Base-by-base conservation (phyloP, 176 grass and related monocot genomes). In the Oryza glaberrima region DNA sequence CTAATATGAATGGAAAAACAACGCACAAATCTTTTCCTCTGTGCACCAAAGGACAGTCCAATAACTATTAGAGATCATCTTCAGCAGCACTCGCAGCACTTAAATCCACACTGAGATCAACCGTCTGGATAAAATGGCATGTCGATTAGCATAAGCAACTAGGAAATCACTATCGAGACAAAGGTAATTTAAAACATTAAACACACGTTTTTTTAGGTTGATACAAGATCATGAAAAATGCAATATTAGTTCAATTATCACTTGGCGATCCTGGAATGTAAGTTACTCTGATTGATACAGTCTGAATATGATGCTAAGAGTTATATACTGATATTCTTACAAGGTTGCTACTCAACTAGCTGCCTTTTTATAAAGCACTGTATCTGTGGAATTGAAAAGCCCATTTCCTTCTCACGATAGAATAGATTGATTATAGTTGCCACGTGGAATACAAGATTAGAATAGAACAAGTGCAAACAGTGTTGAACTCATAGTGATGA, bases 51-150 rank as follows among this genome's bases (percentile, higher is more conserved):
- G 34, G 85, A 26, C 35, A 77, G 36, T 67, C 65, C 19, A 6
- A 48, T 32, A 56, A 67, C 12, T 67, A 82, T 79, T 69, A 93
- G 16, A 84, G 46, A 88, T 88, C 93, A 77, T 97, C 92, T 80
- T 97, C 92, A 1, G 86, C 52, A 56, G 92, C 95, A 90, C 92
- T 94, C 12, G 95, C 95, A 72, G 95, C 92, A 6, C 90, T 97
- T 69, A 97, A 84, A 92, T 97, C 95, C 72, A 97, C 92, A 11
- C 86, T 91, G 13, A 97, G 92, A 84, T 97, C 92, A 63, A 94
- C 74, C 36, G 12, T 81, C 95, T 94, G 60, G 6, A 83, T 9
- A 69, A 63, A 72, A 52, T 49, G 5, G 26, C 64, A 32, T 38
- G 3, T 51, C 46, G 2, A 86, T 64, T 91, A 80, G 71, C 82